Base-by-base conservation (phyloP, 148 eudicot genomes). In the Diospyros kaki region DNA sequence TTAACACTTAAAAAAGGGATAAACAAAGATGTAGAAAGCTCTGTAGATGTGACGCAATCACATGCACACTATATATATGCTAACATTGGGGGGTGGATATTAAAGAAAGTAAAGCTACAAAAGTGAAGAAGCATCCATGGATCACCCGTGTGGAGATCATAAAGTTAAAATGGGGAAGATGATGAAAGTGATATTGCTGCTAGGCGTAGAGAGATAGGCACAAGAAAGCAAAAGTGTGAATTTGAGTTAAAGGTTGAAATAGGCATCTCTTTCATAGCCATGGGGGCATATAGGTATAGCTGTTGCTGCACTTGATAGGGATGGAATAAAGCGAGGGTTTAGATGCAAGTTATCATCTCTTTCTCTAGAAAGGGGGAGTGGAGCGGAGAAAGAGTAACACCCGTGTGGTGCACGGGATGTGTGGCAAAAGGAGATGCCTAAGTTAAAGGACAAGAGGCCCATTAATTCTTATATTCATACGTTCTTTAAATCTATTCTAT, bases 261-360 rank as follows among this genome's bases (percentile, higher is more conserved):
- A 45, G 40, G 50, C 4, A 15, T 38, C 55, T 2, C 64, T 51
- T 51, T 60, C 41, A 41, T 11, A 40, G 71, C 69, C 69, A 44
- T 14, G 28, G 69, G 44, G 15, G 28, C 28, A 51, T 14, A 51
- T 48, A 48, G 52, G 8, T 28, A 28, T 28, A 28, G 28, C 28
- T 28, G 28, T 0, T 28, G 38, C 71, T 77, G 83, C 78, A 76
- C 79, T 78, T 51, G 75, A 80, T 82, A 6, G 77, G 68, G 64
- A 73, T 59, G 73, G 81, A 82, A 76, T 78, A 76, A 80, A 80
- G 81, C 64, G 72, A 76, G 75, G 77, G 76, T 73, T 54, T 61
- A 40, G 67, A 73, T 46, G 59, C 39, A 38, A 62, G 58, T 69
- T 9, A 52, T 66, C n/a, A 39, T 69, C 28, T 9, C 46, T 67